These are phyloP conservation scores for Boletus mariae DNA, from an alignment of 1,284 basidiomycete genomes.

Conservation along the genomic window DNA sequence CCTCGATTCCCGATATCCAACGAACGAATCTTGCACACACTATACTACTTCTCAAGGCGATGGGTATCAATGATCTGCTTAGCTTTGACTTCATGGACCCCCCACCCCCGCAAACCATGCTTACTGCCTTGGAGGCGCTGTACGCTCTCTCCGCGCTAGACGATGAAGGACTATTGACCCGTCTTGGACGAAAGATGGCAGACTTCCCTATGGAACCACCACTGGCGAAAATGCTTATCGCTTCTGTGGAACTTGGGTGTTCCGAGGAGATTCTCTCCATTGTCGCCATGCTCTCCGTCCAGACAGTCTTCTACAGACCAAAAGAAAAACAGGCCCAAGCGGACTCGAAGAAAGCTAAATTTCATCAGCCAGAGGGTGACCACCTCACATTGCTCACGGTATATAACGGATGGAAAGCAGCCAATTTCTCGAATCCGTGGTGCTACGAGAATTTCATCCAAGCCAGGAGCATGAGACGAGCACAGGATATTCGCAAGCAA, in stretches of 20 bases:
- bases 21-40: conserved; percentile 91
- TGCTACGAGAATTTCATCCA: conserved; percentile 98
- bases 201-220: conserved; percentile 98
- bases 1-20: conserved; percentile 96
- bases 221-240: conserved; percentile 96
- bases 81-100: conserved; percentile 99
- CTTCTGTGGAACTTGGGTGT: conserved; percentile 95
- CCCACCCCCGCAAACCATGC: conserved; percentile 92
- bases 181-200: conserved; percentile 97
- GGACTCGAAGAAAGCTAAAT: conserved; percentile 98
- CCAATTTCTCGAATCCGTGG: conserved; percentile 95
- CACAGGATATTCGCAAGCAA: conserved; percentile 97
- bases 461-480: conserved; percentile 93
- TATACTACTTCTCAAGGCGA: conserved; percentile 94
- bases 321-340: conserved; percentile 99
- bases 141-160: conserved; percentile 96
- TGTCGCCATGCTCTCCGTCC: conserved; percentile 96
- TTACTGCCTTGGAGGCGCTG: conserved; percentile 89
- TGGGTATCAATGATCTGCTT: conserved; percentile 98
- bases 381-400: conserved; percentile 93
- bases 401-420: conserved; percentile 97
- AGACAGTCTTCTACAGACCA: conserved; percentile 95
- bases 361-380: conserved; percentile 97
- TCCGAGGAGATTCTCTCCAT: conserved; percentile 97
- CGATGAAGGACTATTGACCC: conserved; percentile 93